Conservation (phyloP, 129 eudicot genomes). For the Flaveria bidentis region DNA sequence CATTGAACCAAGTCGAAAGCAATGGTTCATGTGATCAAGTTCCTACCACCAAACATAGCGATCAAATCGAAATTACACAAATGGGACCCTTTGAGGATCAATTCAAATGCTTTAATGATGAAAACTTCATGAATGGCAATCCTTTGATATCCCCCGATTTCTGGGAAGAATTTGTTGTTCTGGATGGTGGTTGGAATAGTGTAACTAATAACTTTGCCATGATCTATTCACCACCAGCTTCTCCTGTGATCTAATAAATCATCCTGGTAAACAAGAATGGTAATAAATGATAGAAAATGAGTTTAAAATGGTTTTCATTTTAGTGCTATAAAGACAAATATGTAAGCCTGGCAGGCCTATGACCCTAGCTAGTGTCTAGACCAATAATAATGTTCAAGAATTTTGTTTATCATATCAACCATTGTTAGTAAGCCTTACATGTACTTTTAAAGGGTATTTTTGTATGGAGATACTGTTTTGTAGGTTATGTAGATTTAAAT, state of each 20-base stretch:
- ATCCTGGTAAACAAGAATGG: neutral
- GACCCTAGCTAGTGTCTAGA: neutral
- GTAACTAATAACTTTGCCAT: constrained; percentile 12
- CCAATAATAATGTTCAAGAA: constrained; percentile 1
- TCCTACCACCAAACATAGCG: neutral
- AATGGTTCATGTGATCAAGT: constrained; percentile 3
- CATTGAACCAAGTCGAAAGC: neutral
- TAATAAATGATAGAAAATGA: neutral
- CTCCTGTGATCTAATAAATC: constrained; percentile 6
- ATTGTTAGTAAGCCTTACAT: no score
- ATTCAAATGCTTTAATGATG: neutral
- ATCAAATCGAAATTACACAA: neutral
- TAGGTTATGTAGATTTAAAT: no score
- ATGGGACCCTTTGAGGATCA: constrained; percentile 17
- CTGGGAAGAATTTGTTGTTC: constrained; percentile 15
- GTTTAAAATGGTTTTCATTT: neutral
- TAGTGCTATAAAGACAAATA: no score
- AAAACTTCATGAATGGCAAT: neutral
- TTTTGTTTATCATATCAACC: neutral
- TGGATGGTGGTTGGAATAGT: constrained; percentile 9
- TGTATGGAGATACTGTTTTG: no score
- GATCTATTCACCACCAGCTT: constrained; percentile 11
- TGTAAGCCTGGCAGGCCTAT: neutral
- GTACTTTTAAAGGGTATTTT: no score
- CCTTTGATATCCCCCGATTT: neutral